These are phyloP conservation scores for Nakaseomyces uthaithaninus DNA, from an alignment of 1,139 yeast genomes.

Conservation along the genomic window DNA sequence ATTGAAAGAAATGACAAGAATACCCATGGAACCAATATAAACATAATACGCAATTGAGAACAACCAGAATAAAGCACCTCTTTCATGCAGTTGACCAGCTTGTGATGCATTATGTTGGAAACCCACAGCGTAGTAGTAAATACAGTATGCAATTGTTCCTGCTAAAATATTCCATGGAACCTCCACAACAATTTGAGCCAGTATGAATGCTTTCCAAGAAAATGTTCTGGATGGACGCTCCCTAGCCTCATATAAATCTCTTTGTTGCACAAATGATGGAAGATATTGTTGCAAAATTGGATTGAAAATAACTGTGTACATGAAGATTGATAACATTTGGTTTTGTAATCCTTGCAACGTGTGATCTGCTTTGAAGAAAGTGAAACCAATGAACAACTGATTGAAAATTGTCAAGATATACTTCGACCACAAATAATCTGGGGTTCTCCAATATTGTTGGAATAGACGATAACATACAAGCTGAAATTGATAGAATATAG, in stretches of 20 bases:
- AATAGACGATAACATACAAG: conserved; percentile 47
- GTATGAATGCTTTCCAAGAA: conserved; percentile 54
- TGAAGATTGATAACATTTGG: conserved; percentile 62
- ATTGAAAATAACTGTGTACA: conserved; percentile 52
- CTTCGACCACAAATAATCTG: conserved; percentile 51
- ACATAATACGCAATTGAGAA: conserved; percentile 47
- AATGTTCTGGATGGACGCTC: conserved; percentile 72
- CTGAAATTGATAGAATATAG: conserved; percentile 41
- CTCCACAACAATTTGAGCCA: conserved; percentile 58
- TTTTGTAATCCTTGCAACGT: conserved; percentile 54
- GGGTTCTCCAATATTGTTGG: conserved; percentile 58
- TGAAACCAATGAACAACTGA: conserved; percentile 62
- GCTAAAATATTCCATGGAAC: conserved; percentile 63
- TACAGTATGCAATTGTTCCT: conserved; percentile 60
- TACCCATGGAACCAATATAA: conserved; percentile 58
- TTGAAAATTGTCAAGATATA: conserved; percentile 41
- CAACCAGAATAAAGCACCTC: conserved; percentile 68
- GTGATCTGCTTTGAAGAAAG: conserved; percentile 60
- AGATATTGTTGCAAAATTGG: conserved; percentile 65
- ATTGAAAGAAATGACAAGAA: conserved; percentile 43
- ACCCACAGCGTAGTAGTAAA: conserved; percentile 81
- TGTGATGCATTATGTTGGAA: conserved; percentile 48
- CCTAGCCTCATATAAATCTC: conserved; percentile 80
- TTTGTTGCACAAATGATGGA: conserved; percentile 61
- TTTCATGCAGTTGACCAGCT: conserved; percentile 44